Percentiles rank a stretch among this genome's conserved stretches.
Conservation (phyloP, 257 asterid genomes). For the Jaltomata sinuosa region DNA sequence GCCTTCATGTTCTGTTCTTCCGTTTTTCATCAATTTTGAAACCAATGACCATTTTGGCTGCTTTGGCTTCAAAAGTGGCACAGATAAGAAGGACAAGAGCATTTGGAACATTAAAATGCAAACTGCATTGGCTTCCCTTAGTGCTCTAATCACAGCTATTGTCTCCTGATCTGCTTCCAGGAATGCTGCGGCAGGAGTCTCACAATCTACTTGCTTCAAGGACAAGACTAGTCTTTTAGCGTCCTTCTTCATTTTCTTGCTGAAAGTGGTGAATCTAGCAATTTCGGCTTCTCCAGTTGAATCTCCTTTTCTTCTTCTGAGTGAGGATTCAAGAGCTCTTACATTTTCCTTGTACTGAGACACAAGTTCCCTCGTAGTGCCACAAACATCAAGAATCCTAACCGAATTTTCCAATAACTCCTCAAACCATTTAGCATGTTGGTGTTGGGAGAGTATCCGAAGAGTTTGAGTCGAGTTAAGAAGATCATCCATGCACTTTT, state of each 20-base stretch:
- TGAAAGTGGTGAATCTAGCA: not conserved
- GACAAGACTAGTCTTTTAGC: not conserved
- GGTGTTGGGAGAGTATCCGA: not conserved
- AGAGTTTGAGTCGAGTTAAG: conserved; percentile 14
- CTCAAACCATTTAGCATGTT: conserved; percentile 8
- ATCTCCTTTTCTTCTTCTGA: conserved; percentile 22
- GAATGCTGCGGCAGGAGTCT: not conserved
- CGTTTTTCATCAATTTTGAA: conserved; percentile 17
- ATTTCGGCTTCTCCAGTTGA: conserved; percentile 1
- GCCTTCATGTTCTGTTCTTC: conserved; percentile 10
- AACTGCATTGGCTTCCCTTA: conserved; percentile 17
- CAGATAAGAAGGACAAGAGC: conserved; percentile 6
- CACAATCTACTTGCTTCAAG: conserved; percentile 11
- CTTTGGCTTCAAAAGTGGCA: conserved; percentile 13
- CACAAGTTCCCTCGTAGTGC: conserved; percentile 1
- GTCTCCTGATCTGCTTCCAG: conserved; percentile 19
- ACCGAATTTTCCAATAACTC: conserved; percentile 13
- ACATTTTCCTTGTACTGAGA: conserved; percentile 13
- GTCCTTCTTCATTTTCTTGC: conserved; percentile 12
- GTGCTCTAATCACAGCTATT: conserved; percentile 15
- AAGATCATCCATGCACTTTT: conserved; percentile 12
- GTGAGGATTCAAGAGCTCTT: conserved; percentile 14
- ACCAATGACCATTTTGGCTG: conserved; percentile 25
- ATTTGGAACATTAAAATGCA: conserved; percentile 9
- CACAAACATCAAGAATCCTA: conserved; percentile 18